phyloP scores from a whole-genome alignment of 345 rosid species.

The Moringa oleifera region DNA sequence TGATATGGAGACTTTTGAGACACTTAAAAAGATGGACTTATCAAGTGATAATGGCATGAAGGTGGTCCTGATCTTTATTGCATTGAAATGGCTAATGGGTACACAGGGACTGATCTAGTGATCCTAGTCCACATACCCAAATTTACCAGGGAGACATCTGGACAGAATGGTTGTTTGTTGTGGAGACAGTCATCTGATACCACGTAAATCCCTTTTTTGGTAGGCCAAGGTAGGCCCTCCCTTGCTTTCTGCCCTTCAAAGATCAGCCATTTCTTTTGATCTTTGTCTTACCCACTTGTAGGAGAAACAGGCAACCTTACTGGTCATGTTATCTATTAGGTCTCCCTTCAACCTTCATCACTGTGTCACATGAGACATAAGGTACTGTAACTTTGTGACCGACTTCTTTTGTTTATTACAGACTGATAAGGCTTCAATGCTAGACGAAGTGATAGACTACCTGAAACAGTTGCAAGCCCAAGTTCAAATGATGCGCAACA shows the following conservation, averaged over 20 bases:
- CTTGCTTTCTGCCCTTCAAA: background rate
- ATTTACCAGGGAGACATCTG: slow-evolving; percentile 20
- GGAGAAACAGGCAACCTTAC: too few species aligned
- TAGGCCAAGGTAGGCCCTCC: too few species aligned
- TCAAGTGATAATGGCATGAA: background rate
- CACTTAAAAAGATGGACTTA: background rate
- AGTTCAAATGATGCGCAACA: slow-evolving; percentile 72
- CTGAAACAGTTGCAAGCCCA: slow-evolving; percentile 88
- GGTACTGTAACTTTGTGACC: too few species aligned
- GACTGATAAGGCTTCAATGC: slow-evolving; percentile 98
- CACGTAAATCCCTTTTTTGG: slow-evolving; percentile 19
- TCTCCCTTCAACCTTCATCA: too few species aligned
- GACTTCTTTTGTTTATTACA: slow-evolving; percentile 24
- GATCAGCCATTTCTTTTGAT: background rate
- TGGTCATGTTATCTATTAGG: too few species aligned
- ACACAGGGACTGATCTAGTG: slow-evolving; percentile 27
- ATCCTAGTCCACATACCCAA: slow-evolving; percentile 43
- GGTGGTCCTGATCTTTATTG: slow-evolving; percentile 40
- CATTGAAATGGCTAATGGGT: slow-evolving; percentile 17
- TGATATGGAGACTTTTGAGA: too few species aligned
- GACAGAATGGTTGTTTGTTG: slow-evolving; percentile 25
- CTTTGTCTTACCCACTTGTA: background rate
- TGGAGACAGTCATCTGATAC: slow-evolving; percentile 23
- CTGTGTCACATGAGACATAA: too few species aligned
- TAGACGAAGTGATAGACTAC: slow-evolving; percentile 95